These are phyloP conservation scores for Paracoccidioides brasiliensis DNA, from an alignment of 2,329 filamentous ascomycete genomes.

Conservation along the genomic window DNA sequence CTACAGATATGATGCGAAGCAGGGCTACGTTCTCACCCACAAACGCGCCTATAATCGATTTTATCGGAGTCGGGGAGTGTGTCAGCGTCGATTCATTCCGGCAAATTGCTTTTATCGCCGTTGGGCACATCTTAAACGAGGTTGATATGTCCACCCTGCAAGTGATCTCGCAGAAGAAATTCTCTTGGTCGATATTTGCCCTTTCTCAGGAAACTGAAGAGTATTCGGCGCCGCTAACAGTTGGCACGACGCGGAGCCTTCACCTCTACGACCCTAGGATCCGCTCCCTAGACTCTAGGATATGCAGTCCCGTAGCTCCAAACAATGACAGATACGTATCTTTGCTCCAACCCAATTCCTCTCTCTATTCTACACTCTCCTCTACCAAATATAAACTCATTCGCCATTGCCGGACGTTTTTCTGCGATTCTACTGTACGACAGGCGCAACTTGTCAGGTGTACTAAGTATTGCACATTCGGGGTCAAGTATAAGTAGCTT, in stretches of 20 bases:
- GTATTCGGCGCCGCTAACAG: conserved; percentile 58
- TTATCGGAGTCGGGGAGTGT: conserved; percentile 56
- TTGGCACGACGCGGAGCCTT: conserved; percentile 69
- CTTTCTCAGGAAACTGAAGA: conserved; percentile 50
- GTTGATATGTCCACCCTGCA: conserved; percentile 65
- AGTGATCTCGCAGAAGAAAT: conserved; percentile 55
- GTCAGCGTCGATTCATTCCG: conserved; percentile 61
- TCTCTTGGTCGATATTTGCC: conserved; percentile 71
- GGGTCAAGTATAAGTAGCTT: conserved; percentile 67
- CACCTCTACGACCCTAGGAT: conserved; percentile 67
- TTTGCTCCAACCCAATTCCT: conserved; percentile 67
- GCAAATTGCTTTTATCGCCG: conserved; percentile 64
- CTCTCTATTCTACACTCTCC: conserved; percentile 71
- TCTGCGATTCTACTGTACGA: conserved; percentile 83
- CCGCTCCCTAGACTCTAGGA: conserved; percentile 10
- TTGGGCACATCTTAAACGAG: conserved; percentile 64
- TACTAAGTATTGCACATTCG: conserved; percentile 69
- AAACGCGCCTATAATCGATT: conserved; percentile 19
- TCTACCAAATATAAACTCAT: conserved; percentile 53
- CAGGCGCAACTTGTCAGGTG: conserved; percentile 65
- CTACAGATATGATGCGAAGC: conserved; percentile 56
- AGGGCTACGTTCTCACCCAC: conserved; percentile 13
- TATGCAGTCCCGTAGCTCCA: conserved; percentile 22
- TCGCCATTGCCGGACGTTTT: conserved; percentile 81
- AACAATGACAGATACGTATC: conserved; percentile 44